A percentile compares a stretch with the other conserved stretches of the same genome.
Conservation (phyloP, 1,139 yeast genomes). For the Kazachstania sp. region DNA sequence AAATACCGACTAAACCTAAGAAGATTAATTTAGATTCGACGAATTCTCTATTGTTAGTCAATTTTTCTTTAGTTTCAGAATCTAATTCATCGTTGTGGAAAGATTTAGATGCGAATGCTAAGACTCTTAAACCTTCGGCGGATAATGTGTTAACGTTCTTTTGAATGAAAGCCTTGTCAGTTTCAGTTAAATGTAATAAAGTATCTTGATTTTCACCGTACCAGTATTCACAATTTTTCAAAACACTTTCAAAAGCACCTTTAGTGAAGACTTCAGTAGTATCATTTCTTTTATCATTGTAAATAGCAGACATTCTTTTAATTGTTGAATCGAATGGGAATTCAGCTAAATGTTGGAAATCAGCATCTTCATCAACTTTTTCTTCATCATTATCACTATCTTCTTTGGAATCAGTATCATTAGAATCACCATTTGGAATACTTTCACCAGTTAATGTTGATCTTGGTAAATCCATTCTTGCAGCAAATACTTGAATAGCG, state of each 20-base stretch:
- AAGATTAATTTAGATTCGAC: conserved; percentile 75
- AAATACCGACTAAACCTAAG: conserved; percentile 87
- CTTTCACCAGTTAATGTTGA: conserved; percentile 68
- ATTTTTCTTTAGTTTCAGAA: conserved; percentile 7
- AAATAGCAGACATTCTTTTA: conserved; percentile 83
- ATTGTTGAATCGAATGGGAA: conserved; percentile 79
- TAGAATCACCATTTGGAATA: conserved; percentile 6
- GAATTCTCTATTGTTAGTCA: conserved; percentile 19
- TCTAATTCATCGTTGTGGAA: conserved; percentile 36
- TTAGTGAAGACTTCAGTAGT: conserved; percentile 57
- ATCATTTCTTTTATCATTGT: conserved; percentile 42
- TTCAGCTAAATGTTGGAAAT: conserved; percentile 43
- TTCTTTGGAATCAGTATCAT: not conserved
- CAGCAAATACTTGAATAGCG: conserved; percentile 60
- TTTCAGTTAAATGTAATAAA: conserved; percentile 44
- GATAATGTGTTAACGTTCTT: conserved; percentile 62
- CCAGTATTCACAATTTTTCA: conserved; percentile 56
- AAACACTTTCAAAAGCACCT: conserved; percentile 80
- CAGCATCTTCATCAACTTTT: conserved; percentile 1
- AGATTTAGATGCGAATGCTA: conserved; percentile 58
- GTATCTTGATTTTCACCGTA: conserved; percentile 39
- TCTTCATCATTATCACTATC: conserved; percentile 25
- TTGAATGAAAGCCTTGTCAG: conserved; percentile 39
- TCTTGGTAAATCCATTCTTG: conserved; percentile 44
- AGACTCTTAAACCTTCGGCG: conserved; percentile 75